These are phyloP conservation scores for Dillenia suffruticosa DNA, from an alignment of 164 flowering plant species.

Conservation along the genomic window DNA sequence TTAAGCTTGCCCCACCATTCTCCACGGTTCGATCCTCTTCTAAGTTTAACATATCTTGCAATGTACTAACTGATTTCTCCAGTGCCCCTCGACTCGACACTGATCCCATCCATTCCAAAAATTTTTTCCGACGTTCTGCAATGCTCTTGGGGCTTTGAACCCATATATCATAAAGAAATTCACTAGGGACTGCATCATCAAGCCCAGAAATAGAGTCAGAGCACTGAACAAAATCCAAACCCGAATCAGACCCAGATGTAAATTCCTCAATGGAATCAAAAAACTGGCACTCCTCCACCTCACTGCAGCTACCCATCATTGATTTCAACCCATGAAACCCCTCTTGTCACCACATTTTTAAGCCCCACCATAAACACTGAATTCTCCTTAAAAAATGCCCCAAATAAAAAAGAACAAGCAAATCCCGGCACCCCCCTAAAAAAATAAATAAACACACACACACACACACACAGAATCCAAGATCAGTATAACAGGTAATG, in stretches of 20 bases:
- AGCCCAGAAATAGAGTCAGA: too few species aligned
- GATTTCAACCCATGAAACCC: constrained; percentile 54
- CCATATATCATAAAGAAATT: too few species aligned
- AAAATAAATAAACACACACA: constrained; percentile 8
- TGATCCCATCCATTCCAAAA: too few species aligned
- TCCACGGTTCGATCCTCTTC: too few species aligned
- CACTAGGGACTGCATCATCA: too few species aligned
- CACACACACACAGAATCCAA: constrained; percentile 28
- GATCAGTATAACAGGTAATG: constrained; percentile 21
- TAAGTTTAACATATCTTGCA: too few species aligned
- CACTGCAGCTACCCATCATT: constrained; percentile 37
- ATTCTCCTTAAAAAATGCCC: constrained; percentile 10
- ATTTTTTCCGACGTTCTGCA: too few species aligned
- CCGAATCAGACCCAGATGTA: not conserved
- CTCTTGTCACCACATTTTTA: constrained; percentile 22
- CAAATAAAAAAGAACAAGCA: constrained; percentile 10
- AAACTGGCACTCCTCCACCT: constrained; percentile 35
- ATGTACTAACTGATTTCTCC: too few species aligned
- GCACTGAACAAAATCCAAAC: not conserved
- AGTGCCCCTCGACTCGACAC: too few species aligned
- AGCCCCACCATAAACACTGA: constrained; percentile 26
- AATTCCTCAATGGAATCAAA: constrained; percentile 23
- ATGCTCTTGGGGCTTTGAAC: too few species aligned
- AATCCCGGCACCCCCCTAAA: not conserved
- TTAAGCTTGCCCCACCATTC: too few species aligned